A percentile compares a stretch with the other conserved stretches of the same genome.
Evolutionary conservation across 495 filamentous ascomycete genomes (phyloP).

Genomic region (Bombardia bombarda): DNA sequence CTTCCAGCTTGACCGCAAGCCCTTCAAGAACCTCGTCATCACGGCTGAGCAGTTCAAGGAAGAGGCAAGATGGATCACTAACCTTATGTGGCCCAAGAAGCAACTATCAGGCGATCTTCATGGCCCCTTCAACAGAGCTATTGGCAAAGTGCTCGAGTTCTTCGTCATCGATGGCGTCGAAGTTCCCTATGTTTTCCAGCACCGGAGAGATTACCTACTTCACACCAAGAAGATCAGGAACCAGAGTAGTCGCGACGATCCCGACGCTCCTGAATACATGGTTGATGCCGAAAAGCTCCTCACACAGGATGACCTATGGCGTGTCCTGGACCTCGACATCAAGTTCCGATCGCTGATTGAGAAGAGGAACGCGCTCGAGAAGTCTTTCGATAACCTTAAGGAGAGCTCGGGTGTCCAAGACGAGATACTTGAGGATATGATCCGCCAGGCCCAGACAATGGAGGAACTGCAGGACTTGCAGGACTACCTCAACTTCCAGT

Average conservation of each 20-base stretch:
- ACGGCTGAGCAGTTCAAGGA: constrained; percentile 77
- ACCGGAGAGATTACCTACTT: constrained; percentile 95
- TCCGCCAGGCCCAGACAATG: constrained; percentile 65
- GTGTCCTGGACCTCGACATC: constrained; percentile 85
- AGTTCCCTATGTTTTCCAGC: constrained; percentile 95
- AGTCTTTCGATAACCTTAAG: constrained; percentile 65
- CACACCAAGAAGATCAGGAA: constrained; percentile 72
- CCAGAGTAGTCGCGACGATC: constrained; percentile 40
- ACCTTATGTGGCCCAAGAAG: constrained; percentile 81
- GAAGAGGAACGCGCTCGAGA: constrained; percentile 76
- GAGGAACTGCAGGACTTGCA: constrained; percentile 95
- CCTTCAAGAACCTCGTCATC: constrained; percentile 69
- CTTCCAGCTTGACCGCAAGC: constrained; percentile 84
- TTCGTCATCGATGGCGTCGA: constrained; percentile 88
- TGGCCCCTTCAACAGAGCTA: constrained; percentile 75
- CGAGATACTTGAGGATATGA: constrained; percentile 67
- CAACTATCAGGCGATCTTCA: constrained; percentile 57
- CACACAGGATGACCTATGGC: constrained; percentile 89
- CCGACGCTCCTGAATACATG: constrained; percentile 61
- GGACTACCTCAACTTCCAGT: constrained; percentile 94
- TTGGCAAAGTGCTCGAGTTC: constrained; percentile 90
- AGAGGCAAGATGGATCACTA: constrained; percentile 85
- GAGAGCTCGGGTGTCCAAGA: constrained; percentile 46
- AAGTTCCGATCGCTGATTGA: constrained; percentile 87
- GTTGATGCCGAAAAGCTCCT: constrained; percentile 80